A percentile compares a stretch with the other conserved stretches of the same genome.
phyloP scores from a whole-genome alignment of 192 early-diverging fungal species.

The Gryganskiella cystojenkinii region DNA sequence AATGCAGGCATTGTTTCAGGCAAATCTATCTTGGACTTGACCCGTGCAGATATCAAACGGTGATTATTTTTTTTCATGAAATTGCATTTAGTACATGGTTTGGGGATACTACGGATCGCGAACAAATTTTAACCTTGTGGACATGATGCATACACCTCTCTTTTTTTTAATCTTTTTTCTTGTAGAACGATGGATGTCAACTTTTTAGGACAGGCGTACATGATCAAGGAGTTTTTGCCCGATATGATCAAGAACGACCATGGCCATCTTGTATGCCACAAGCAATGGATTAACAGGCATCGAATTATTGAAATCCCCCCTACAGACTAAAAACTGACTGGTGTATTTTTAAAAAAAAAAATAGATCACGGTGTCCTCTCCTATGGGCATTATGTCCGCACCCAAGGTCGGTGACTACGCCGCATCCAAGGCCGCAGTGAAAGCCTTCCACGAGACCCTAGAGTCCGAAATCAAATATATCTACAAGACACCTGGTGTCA shows the following conservation, averaged over 20 bases:
- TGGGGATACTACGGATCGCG: background rate
- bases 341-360: too few species aligned
- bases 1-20: slow-evolving; percentile 82
- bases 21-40: slow-evolving; percentile 71
- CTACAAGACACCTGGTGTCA: slow-evolving; percentile 71
- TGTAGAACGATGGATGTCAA: slow-evolving; percentile 75
- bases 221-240: slow-evolving; percentile 81
- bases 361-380: slow-evolving; percentile 59
- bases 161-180: background rate
- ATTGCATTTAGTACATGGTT: background rate
- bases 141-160: too few species aligned
- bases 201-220: slow-evolving; percentile 77
- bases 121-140: background rate
- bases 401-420: slow-evolving; percentile 69
- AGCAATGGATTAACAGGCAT: too few species aligned
- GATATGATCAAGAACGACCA: slow-evolving; percentile 75
- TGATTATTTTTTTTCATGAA: background rate
- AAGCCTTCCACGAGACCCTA: slow-evolving; percentile 77
- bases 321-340: too few species aligned
- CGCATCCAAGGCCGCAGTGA: slow-evolving; percentile 82
- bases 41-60: slow-evolving; percentile 68
- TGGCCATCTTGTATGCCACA: slow-evolving; percentile 80
- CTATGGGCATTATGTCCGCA: slow-evolving; percentile 41
- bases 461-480: slow-evolving; percentile 75
- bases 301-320: too few species aligned